Conservation (phyloP, 75 land plant species). For the Cupressus sempervirens region DNA sequence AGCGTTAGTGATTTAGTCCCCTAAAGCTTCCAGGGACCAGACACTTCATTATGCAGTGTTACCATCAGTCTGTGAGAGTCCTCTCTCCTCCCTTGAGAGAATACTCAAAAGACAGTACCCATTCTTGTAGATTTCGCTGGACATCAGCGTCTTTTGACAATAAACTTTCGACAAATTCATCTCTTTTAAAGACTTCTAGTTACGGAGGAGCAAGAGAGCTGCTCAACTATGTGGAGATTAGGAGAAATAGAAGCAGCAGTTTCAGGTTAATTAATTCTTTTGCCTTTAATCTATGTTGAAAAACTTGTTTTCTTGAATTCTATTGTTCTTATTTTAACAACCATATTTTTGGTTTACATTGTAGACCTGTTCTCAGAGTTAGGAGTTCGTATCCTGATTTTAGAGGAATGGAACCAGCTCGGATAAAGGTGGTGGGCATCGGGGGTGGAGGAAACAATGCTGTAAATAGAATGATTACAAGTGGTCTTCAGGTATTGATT, state of each 20-base stretch:
- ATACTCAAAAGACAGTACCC: background rate
- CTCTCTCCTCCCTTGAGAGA: background rate
- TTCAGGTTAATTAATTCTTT: background rate
- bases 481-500: constrained; percentile 71
- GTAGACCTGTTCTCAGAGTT: background rate
- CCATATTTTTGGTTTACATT: background rate
- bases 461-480: constrained; percentile 90
- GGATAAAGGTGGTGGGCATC: constrained; percentile 91
- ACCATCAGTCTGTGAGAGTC: background rate
- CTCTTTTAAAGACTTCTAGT: background rate
- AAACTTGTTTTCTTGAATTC: background rate
- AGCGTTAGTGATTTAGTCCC: background rate
- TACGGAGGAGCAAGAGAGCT: background rate
- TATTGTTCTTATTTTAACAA: background rate
- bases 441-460: constrained; percentile 99
- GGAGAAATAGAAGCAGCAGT: background rate
- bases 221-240: background rate
- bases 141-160: background rate
- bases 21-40: background rate
- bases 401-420: constrained; percentile 63
- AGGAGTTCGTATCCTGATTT: background rate
- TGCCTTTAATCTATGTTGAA: background rate
- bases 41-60: constrained; percentile 6
- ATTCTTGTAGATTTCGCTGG: background rate
- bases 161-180: background rate